A percentile compares a stretch with the other conserved stretches of the same genome.
Evolutionary conservation across 768 basidiomycete genomes (phyloP).

Genomic region (Sarcodon sp.): DNA sequence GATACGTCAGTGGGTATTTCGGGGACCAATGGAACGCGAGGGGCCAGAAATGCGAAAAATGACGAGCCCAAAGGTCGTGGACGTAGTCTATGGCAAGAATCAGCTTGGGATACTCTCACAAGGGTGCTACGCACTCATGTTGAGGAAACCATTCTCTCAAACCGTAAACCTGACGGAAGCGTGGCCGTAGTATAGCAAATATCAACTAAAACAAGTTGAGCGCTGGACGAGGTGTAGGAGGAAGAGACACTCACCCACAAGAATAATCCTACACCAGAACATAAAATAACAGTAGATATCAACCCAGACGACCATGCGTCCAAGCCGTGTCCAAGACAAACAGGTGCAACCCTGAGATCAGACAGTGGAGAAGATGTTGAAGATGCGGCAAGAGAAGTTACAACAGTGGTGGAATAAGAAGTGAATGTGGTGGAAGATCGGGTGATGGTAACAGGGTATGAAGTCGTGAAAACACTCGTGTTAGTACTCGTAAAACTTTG

Average conservation of each 20-base stretch:
- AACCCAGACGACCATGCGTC: conserved; percentile 54
- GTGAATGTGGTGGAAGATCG: conserved; percentile 28
- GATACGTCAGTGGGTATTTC: conserved; percentile 41
- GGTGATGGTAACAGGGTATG: conserved; percentile 22
- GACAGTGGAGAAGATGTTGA: conserved; percentile 7
- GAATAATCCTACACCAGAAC: conserved; percentile 45
- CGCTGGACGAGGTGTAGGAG: background rate
- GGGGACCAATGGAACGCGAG: conserved; percentile 56
- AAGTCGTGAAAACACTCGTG: conserved; percentile 12
- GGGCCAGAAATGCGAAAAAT: conserved; percentile 59
- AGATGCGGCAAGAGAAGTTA: conserved; percentile 11
- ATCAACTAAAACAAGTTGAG: conserved; percentile 27
- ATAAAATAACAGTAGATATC: conserved; percentile 41
- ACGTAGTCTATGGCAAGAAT: conserved; percentile 32
- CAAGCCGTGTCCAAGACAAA: conserved; percentile 55
- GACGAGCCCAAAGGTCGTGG: conserved; percentile 45
- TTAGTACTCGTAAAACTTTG: conserved; percentile 2
- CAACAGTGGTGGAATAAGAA: conserved; percentile 22
- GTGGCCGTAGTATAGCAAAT: conserved; percentile 59
- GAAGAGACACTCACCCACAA: conserved; percentile 44
- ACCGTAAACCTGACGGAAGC: conserved; percentile 59
- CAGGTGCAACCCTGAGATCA: conserved; percentile 14
- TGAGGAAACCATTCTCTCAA: conserved; percentile 70
- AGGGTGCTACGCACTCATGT: conserved; percentile 36
- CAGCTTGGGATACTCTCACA: background rate